Percentiles rank a stretch among this genome's conserved stretches.
Conservation (phyloP, 2,329 filamentous ascomycete genomes). For the Truncatella angustata region DNA sequence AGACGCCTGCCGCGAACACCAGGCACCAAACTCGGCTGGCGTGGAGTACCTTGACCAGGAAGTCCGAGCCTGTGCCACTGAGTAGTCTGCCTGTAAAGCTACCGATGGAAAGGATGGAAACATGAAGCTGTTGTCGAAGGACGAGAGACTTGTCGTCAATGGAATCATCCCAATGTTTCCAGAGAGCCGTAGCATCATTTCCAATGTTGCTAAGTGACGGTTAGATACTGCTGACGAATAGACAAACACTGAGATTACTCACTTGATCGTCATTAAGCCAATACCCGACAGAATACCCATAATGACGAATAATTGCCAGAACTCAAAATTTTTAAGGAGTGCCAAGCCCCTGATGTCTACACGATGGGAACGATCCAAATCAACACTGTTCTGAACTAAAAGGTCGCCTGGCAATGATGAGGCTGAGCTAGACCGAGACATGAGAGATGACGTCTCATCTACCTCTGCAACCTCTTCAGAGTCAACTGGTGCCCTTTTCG, state of each 20-base stretch:
- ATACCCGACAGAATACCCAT: conserved; percentile 91
- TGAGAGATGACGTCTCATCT: conserved; percentile 78
- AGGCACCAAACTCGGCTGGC: conserved; percentile 91
- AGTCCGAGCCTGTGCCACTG: conserved; percentile 85
- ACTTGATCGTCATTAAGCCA: conserved; percentile 99
- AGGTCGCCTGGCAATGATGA: conserved; percentile 47
- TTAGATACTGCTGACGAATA: conserved; percentile 25
- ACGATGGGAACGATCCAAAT: conserved; percentile 72
- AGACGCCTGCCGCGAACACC: conserved; percentile 72
- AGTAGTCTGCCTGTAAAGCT: conserved; percentile 80
- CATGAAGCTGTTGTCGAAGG: conserved; percentile 82
- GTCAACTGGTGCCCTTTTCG: conserved; percentile 14
- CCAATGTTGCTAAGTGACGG: conserved; percentile 75
- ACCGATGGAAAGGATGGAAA: conserved; percentile 87
- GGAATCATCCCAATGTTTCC: conserved; percentile 78
- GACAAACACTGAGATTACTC: conserved; percentile 34
- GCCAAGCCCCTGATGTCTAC: conserved; percentile 87
- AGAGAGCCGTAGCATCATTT: conserved; percentile 82
- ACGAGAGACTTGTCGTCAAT: conserved; percentile 74
- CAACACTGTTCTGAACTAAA: conserved; percentile 59
- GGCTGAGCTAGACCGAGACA: conserved; percentile 61
- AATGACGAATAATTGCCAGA: conserved; percentile 87
- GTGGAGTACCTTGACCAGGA: conserved; percentile 77
- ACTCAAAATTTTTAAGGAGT: conserved; percentile 70
- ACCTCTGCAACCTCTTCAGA: conserved; percentile 52